These are phyloP conservation scores for Sarocladium brachiariae DNA, from an alignment of 2,329 filamentous ascomycete species.

Conservation along the genomic window DNA sequence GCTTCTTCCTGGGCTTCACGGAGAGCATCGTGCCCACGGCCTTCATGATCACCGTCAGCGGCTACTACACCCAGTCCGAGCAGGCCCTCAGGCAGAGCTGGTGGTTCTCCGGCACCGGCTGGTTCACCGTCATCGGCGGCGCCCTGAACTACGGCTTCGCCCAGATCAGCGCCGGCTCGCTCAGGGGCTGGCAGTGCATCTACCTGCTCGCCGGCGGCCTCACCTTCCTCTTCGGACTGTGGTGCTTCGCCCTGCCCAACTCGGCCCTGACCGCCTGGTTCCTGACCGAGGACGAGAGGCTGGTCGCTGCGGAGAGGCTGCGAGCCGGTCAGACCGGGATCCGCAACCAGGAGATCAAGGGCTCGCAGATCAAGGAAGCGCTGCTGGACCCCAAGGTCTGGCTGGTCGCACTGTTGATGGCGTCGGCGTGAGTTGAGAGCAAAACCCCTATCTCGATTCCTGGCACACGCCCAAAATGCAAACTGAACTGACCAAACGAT, in stretches of 20 bases:
- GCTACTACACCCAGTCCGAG: conserved; percentile 43
- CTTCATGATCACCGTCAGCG: conserved; percentile 41
- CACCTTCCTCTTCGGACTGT: conserved; percentile 42
- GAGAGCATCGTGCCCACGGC: conserved; percentile 43
- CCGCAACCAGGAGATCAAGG: conserved; percentile 40
- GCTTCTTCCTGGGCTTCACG: conserved; percentile 38
- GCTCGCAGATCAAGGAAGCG: conserved; percentile 37
- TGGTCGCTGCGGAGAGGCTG: conserved; percentile 44
- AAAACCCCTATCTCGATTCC: neutral
- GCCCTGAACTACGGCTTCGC: conserved; percentile 44
- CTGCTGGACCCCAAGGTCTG: conserved; percentile 42
- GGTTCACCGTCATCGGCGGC: conserved; percentile 40
- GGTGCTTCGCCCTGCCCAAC: conserved; percentile 47
- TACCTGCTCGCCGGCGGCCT: conserved; percentile 43
- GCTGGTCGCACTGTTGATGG: conserved; percentile 45
- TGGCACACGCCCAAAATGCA: too few species aligned
- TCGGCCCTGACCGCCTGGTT: conserved; percentile 50
- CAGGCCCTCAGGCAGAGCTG: conserved; percentile 41
- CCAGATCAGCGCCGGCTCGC: conserved; percentile 33
- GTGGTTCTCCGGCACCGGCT: conserved; percentile 40
- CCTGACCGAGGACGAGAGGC: conserved; percentile 40
- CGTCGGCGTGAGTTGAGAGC: conserved; percentile 36
- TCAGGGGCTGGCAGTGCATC: conserved; percentile 48
- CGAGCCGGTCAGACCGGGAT: conserved; percentile 42
- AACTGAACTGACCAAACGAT: too few species aligned